Base-by-base conservation (phyloP, 495 filamentous ascomycete species). In the Xylaria longipes region DNA sequence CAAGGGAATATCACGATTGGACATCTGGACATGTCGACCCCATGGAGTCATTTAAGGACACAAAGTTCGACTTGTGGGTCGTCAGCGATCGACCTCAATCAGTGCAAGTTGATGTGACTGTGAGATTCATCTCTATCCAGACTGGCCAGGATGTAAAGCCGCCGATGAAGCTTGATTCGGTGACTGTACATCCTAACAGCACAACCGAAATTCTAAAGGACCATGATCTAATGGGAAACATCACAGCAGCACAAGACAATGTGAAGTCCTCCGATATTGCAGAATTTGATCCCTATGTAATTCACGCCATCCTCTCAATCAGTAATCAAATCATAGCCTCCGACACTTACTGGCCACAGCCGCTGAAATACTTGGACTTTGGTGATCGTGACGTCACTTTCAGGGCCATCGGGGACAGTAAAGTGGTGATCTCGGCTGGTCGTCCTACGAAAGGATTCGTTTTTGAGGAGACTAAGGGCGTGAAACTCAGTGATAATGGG, bases 311-410 rank as follows among this genome's bases (percentile, higher is more conserved):
- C 75, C 57, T 90, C 43, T 81, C 84, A 17, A 65, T 81, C 14
- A 73, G 65, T 0, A 86, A 83, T 3, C 67, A 86, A 29, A 56
- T 87, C n/a, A 82, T 91, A 7, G 84, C 89, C 14, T 84, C 89
- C 14, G 89, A 92, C 74, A 84, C 88, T 0, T 90, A 92, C 68
- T 95, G 93, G 93, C 92, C 93, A 0, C 91, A 95, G 71, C 93
- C 93, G 20, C 85, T 95, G 73, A 94, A 95, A 81, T 94, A 93
- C 76, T 85, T 94, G 27, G 84, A 90, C 68, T 86, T 96, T 37
- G 82, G 84, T 0, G 70, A 79, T 9, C 76, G 83, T 9, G 73
- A 78, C 7, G 75, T 86, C 7, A 66, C 63, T 22, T 58, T 76
- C 71, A 73, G 48, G 20, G 17, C 63, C 25, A 66, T 81, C 0